Evolutionary conservation across 164 flowering plant genomes (phyloP), one percentile per base, ranked within the genome.

Genomic region (Cinnamomum micranthum): DNA sequence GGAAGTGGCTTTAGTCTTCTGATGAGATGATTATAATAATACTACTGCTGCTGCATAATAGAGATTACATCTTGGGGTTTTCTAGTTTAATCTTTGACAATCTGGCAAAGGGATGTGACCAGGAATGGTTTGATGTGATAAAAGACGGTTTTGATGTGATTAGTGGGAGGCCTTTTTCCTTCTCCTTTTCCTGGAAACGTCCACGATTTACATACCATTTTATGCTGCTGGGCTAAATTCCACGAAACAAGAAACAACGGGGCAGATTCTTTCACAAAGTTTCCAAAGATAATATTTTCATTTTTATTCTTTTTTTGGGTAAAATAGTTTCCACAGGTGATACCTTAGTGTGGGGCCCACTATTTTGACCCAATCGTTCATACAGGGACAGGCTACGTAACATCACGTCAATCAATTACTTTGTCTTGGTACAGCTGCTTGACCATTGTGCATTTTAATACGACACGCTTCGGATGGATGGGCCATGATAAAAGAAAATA

Each of bases 131-230:
- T 64, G 19, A 64, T 64, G 31, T 64, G 67, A 25, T 64, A 22
- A 64, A 64, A 64, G 67, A 22, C 10, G 67, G 67, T 64, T 23
- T 10, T 64, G 67, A 64, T 24, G 67, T 64, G 67, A 64, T 64
- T 64, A 24, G 23, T 13, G 67, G 28, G 28, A 64, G 14, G 28
- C 28, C 33, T 9, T 64, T 63, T 64, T 11, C 23, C 27, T 22
- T 11, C 27, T 64, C 28, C 25, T 23, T 25, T 64, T 0, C 15
- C 67, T 25, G 12, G 22, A 2, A 9, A 41, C 28, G 33, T 22
- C 67, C 22, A 25, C 67, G 11, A 7, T 64, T 25, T 25, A 64
- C 28, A 24, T 23, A 10, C 2, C 47, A 25, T 22, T 23, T 64
- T 64, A 24, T 64, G 28, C 67, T 64, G 25, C 14, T 22, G 14